Base-by-base conservation (phyloP, 1,139 yeast species). In the Yamadazyma aaseri region DNA sequence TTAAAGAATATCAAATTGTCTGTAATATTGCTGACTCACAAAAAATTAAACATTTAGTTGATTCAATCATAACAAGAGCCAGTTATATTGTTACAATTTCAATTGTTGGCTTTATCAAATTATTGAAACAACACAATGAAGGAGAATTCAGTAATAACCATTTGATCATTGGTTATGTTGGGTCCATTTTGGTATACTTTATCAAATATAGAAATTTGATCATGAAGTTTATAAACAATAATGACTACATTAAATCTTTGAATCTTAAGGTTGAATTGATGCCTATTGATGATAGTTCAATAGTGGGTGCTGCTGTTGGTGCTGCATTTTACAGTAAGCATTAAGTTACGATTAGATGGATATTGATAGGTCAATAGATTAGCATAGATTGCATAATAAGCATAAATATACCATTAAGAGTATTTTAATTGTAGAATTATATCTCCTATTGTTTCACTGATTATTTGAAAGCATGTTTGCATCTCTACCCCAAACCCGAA, bases 271-370 rank as follows among this genome's bases (percentile, higher is more conserved):
- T 70, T 24, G 68, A 64, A 33, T 64, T 70, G 39, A 60, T 58
- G 47, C 53, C 59, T 36, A 59, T 70, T 34, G 67, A 63, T 22
- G 54, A 70, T 42, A 68, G 74, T 47, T 67, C 74, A 12, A 57
- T 70, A 23, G 63, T 68, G 22, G 76, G 76, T 4, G 71, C 75
- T 30, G 75, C 76, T 17, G 69, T 70, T 33, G 74, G 73, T 9
- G 75, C 75, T 28, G 75, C 75, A 12, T 66, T 30, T 51, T 65
- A 32, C 15, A 28, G 17, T 20, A 12, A n/a, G n/a, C 25, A 22
- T 22, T 22, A n/a, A 22, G 25, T 22, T 8, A 18, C 9, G 20
- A 18, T n/a, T n/a, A n/a, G n/a, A n/a, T n/a, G n/a, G n/a, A n/a
- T n/a, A n/a, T n/a, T 12, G 7, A 28, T 17, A 17, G 21, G 16